A percentile compares a stretch with the other conserved stretches of the same genome.
phyloP scores from a whole-genome alignment of 139 green algal species.

The Closterium sp. region DNA sequence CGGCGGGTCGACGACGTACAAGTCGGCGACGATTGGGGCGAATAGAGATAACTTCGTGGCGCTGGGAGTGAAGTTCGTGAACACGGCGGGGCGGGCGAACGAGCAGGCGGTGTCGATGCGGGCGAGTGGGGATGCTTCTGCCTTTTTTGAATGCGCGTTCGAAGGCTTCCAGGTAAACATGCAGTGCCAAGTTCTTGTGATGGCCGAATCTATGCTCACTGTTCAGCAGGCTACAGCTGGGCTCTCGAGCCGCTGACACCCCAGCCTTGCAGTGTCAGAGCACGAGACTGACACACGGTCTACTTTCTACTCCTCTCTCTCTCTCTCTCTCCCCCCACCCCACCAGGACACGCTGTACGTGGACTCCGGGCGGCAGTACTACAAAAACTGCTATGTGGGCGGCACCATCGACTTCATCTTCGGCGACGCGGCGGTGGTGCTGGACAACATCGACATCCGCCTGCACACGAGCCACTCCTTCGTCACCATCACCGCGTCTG shows the following conservation, averaged over 20 bases:
- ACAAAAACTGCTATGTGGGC: not conserved
- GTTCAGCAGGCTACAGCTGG: too few relatives aligned
- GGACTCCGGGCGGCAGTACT: constrained; percentile 14
- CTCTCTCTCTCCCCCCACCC: not conserved
- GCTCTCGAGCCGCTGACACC: too few relatives aligned
- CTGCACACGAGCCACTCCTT: not conserved
- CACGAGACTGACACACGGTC: too few relatives aligned
- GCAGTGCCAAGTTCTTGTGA: too few relatives aligned
- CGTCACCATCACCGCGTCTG: constrained; percentile 12
- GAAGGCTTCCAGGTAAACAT: constrained; percentile 2
- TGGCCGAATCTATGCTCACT: too few relatives aligned
- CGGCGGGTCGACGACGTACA: not conserved
- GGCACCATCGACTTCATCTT: constrained; percentile 39
- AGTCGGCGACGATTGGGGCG: not conserved
- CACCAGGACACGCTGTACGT: constrained; percentile 9
- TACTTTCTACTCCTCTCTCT: not conserved
- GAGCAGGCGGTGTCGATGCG: not conserved
- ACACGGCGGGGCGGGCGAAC: constrained; percentile 8
- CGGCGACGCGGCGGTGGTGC: not conserved
- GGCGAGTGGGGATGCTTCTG: not conserved
- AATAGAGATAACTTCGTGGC: not conserved
- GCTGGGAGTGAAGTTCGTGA: not conserved
- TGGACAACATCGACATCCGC: not conserved
- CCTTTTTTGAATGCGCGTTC: not conserved
- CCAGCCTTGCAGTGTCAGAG: too few relatives aligned